phyloP scores from a whole-genome alignment of 129 eudicot species.

The Artemisia tridentata region DNA sequence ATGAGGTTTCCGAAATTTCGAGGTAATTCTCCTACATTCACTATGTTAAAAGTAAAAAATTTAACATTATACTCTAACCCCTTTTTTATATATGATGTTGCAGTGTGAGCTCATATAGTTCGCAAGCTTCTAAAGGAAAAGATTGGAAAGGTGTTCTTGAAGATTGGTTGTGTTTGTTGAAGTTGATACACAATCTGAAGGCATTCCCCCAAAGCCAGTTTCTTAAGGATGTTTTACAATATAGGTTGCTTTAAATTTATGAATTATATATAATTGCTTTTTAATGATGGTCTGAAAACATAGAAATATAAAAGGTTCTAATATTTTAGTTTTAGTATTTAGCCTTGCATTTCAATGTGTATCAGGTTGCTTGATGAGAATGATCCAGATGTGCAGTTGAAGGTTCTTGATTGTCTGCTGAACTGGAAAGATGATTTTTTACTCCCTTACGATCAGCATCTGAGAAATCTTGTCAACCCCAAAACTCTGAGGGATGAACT shows the following conservation, averaged over 20 bases:
- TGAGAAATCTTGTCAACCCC: constrained; percentile 67
- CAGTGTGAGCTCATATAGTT: constrained; percentile 57
- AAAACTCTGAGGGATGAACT: constrained; percentile 80
- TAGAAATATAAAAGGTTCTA: neutral
- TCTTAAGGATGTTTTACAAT: constrained; percentile 64
- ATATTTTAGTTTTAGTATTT: no score
- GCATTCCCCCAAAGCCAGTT: constrained; percentile 61
- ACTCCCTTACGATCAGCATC: constrained; percentile 62
- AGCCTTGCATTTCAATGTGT: constrained; percentile 1
- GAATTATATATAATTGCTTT: neutral
- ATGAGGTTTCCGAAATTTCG: constrained; percentile 39
- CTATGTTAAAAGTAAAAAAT: neutral
- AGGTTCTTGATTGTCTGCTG: constrained; percentile 76
- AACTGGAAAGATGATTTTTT: constrained; percentile 81
- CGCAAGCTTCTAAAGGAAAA: constrained; percentile 47
- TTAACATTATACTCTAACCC: neutral
- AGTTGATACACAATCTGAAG: constrained; percentile 60
- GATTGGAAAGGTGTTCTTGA: constrained; percentile 73
- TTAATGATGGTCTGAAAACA: neutral
- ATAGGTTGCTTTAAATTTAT: constrained; percentile 48
- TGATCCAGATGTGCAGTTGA: constrained; percentile 81
- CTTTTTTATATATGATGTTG: constrained; percentile 15
- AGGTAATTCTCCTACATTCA: constrained; percentile 40
- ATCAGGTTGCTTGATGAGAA: constrained; percentile 80
- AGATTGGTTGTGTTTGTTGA: constrained; percentile 79